Evolutionary conservation across 108 stramenopile species (phyloP).

Genomic region (Chaetoceros tenuissimus): DNA sequence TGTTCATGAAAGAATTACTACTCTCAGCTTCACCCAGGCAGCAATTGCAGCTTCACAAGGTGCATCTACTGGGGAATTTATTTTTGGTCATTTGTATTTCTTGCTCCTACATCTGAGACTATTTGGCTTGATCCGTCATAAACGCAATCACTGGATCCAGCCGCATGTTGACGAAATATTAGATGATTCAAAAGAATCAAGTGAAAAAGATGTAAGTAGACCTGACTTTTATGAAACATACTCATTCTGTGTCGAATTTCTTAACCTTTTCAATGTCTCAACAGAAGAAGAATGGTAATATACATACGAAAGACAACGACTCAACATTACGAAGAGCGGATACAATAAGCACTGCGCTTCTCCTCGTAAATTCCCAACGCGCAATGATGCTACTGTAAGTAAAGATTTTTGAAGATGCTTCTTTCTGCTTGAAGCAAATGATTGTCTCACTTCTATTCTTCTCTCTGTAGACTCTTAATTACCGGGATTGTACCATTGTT

Average conservation of each 20-base stretch:
- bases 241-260: too few relatives aligned
- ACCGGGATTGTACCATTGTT: not conserved
- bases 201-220: too few relatives aligned
- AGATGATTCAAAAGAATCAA: too few relatives aligned
- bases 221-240: too few relatives aligned
- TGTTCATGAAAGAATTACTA: constrained; percentile 12
- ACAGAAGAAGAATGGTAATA: too few relatives aligned
- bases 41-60: constrained; percentile 18
- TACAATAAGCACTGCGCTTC: constrained; percentile 77
- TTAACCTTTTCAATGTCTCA: too few relatives aligned
- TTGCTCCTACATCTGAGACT: constrained; percentile 46
- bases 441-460: not conserved
- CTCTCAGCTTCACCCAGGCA: constrained; percentile 24
- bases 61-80: constrained; percentile 13
- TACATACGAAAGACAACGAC: too few relatives aligned
- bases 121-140: constrained; percentile 76
- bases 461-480: not conserved
- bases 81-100: constrained; percentile 33
- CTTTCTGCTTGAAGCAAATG: too few relatives aligned
- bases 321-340: not conserved
- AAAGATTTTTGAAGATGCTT: too few relatives aligned
- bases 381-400: constrained; percentile 47
- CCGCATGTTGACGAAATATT: not conserved
- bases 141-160: constrained; percentile 11
- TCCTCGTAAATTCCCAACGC: constrained; percentile 63